phyloP scores from a whole-genome alignment of 2,329 filamentous ascomycete species.

The Cladosporium sp. region DNA sequence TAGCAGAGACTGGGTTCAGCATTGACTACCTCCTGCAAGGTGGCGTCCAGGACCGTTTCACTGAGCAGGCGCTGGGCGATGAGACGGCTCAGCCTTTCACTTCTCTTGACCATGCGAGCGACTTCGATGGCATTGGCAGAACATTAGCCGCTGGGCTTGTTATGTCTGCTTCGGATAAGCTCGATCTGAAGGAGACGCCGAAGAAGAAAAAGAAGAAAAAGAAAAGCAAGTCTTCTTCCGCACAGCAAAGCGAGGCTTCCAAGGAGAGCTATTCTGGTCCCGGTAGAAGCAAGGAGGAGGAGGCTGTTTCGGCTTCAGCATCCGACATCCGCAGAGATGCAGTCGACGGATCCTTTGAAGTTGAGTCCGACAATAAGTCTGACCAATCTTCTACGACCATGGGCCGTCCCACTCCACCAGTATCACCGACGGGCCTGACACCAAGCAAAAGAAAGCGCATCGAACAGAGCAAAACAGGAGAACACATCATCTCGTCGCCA shows the following conservation, averaged over 20 bases:
- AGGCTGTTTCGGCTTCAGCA: not conserved
- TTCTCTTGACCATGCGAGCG: not conserved
- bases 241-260: not conserved
- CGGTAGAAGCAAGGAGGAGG: not conserved
- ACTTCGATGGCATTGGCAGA: not conserved
- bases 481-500: not conserved
- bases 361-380: not conserved
- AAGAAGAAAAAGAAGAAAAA: constrained; percentile 5
- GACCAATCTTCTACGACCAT: constrained; percentile 4
- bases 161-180: not conserved
- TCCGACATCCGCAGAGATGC: not conserved
- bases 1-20: not conserved
- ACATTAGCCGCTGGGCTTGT: not conserved
- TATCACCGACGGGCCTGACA: not conserved
- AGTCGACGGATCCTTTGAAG: not conserved
- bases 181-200: not conserved
- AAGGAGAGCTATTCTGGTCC: not conserved
- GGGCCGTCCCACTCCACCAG: not conserved
- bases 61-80: too few relatives aligned
- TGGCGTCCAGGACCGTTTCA: too few relatives aligned
- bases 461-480: not conserved
- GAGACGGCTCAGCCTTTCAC: not conserved
- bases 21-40: not conserved
- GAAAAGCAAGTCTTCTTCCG: not conserved
- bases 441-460: not conserved